Evolutionary conservation across 2,329 filamentous ascomycete species (phyloP).

Genomic region (Capronia americana): DNA sequence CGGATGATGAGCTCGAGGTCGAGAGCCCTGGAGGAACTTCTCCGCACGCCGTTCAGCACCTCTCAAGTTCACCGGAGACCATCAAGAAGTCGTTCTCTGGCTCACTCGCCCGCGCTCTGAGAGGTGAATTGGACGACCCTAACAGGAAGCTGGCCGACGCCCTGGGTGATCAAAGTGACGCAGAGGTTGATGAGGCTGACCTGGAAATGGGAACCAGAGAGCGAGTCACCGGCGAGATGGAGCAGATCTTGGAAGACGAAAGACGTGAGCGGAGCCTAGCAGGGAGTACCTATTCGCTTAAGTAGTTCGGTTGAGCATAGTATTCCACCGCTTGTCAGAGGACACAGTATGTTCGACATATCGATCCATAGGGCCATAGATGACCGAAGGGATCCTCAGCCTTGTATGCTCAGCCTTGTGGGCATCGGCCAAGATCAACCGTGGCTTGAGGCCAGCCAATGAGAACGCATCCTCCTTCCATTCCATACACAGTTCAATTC

Average conservation of each 20-base stretch:
- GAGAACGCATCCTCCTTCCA: not conserved
- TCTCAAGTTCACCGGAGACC: constrained; percentile 9
- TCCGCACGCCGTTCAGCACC: not conserved
- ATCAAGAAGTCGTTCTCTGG: constrained; percentile 26
- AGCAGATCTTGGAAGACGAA: constrained; percentile 39
- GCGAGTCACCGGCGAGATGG: constrained; percentile 36
- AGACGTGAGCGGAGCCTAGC: constrained; percentile 31
- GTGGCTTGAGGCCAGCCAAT: not conserved
- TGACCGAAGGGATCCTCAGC: not conserved
- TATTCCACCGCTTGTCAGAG: not conserved
- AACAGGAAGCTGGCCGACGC: constrained; percentile 39
- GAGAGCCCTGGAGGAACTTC: constrained; percentile 1
- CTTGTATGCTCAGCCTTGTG: constrained; percentile 3
- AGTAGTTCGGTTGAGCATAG: not conserved
- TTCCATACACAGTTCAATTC: not conserved
- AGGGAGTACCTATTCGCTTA: constrained; percentile 29
- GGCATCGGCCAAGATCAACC: not conserved
- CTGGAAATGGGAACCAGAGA: constrained; percentile 36
- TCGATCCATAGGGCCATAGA: not conserved
- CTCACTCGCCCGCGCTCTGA: constrained; percentile 36
- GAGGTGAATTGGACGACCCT: constrained; percentile 37
- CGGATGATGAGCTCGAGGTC: constrained; percentile 27
- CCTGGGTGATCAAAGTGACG: constrained; percentile 40
- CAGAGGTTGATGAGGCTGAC: constrained; percentile 39
- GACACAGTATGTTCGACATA: not conserved